Base-by-base conservation (phyloP, 2,329 filamentous ascomycete species). In the Zymoseptoria ardabiliae region DNA sequence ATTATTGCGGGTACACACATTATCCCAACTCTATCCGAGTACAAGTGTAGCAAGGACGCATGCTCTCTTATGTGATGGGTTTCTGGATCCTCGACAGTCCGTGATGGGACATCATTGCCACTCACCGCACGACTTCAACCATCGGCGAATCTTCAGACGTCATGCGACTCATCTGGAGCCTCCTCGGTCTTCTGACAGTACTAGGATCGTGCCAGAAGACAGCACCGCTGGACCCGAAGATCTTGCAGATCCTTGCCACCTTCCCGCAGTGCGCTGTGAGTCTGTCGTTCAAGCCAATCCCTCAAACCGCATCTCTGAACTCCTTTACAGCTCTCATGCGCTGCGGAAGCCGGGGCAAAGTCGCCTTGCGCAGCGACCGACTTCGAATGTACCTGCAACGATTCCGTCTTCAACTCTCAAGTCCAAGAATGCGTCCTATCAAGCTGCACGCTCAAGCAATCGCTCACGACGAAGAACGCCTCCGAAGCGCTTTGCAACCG, bases 231-330 rank as follows among this genome's bases (percentile, higher is more conserved):
- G 55, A 57, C 6, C 22, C 60, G 35, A 53, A 61, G 11, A 8
- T 61, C 17, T 55, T 64, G 53, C 51, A 54, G 9, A 48, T 64
- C n/a, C 10, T 62, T 22, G 20, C 54, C 17, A 53, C 22, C 10
- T 61, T 63, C 58, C 61, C 61, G 10, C 35, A 58, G 28, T 64
- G 63, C 55, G 58, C 63, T 6, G 63, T 63, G 58, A 11, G 55
- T 56, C 4, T 17, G 21, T 6, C 13, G n/a, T 23, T 23, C 8
- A n/a, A 49, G 3, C 22, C 25, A 28, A 28, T 28, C 7, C 25
- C 25, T 28, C 25, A 8, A 28, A 28, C 9, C 25, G 25, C 25
- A 28, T 28, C 25, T 28, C 25, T 28, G 2, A 28, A 9, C 4
- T 9, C 7, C 25, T 28, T 2, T 8, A 28, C 25, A 28, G 25